Evolutionary conservation across 805 yeast genomes (phyloP).

Genomic region (Ogataea henricii): DNA sequence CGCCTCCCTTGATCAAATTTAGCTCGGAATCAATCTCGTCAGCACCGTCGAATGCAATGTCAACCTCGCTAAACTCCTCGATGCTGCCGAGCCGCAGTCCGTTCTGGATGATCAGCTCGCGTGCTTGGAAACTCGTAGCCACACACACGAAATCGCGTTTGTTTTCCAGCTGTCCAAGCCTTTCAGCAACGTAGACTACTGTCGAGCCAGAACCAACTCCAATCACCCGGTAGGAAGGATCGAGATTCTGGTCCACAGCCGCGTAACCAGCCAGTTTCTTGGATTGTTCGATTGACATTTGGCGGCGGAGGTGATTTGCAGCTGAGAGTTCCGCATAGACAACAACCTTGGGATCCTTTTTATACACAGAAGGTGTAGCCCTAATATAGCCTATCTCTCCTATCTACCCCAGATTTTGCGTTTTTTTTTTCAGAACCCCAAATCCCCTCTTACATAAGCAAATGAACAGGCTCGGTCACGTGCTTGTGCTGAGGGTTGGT

Average conservation of each 20-base stretch:
- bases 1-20: slow-evolving; percentile 96
- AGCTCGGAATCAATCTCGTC: slow-evolving; percentile 86
- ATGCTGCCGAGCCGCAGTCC: slow-evolving; percentile 77
- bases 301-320: too few relatives aligned
- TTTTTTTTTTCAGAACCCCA: background rate
- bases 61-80: slow-evolving; percentile 80
- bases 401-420: slow-evolving; percentile 6
- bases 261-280: slow-evolving; percentile 85
- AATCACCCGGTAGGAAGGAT: slow-evolving; percentile 66
- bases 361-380: too few relatives aligned
- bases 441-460: background rate
- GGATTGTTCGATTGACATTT: slow-evolving; percentile 77
- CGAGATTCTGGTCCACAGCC: slow-evolving; percentile 89
- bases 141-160: slow-evolving; percentile 69
- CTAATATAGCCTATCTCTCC: slow-evolving; percentile 1
- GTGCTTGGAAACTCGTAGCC: slow-evolving; percentile 96
- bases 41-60: slow-evolving; percentile 97
- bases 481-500: slow-evolving; percentile 1
- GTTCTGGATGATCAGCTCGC: slow-evolving; percentile 76
- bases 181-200: slow-evolving; percentile 91
- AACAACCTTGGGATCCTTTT: background rate
- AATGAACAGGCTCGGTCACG: slow-evolving; percentile 2
- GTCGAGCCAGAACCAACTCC: slow-evolving; percentile 98
- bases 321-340: too few relatives aligned
- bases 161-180: slow-evolving; percentile 70